Base-by-base conservation (phyloP, 2,329 filamentous ascomycete species). In the Lasiodiplodia citricola region DNA sequence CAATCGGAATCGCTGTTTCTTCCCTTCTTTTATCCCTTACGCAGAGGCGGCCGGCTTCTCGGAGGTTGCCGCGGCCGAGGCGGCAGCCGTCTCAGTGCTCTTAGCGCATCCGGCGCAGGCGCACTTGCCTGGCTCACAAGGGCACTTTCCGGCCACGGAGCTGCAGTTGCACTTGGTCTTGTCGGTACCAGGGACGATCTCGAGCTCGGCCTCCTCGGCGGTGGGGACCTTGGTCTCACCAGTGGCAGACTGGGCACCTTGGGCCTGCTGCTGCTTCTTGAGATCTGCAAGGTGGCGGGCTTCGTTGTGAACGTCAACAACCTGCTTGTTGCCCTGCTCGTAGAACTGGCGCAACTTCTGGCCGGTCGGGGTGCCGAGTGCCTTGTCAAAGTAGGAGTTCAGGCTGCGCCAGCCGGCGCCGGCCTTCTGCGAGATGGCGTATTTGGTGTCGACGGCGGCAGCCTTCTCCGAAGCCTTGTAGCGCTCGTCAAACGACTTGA, bases 381-480 rank as follows among this genome's bases (percentile, higher is more conserved):
- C 95, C 87, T 96, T 96, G 83, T 98, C 95, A 78, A 97, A 98
- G 87, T 98, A 99, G 14, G 91, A 93, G 80, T 85, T 86, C 70
- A 98, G 79, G 41, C 93, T 92, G 52, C 86, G 85, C 85, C 86
- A 90, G 70, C 86, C 87, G 69, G 82, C 87, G 76, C 85, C 88
- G 71, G 92, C 93, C 77, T 91, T 92, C 74, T 90, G 86, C 67
- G 88, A 88, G 77, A 98, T 89, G 74, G 92, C 91, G 82, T 97
- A 97, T 80, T 88, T 93, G 80, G 91, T 87, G 79, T 99, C 95
- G 66, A 95, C 87, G 1, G 91, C 90, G 83, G 90, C 91, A 71
- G 94, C 94, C 75, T 91, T 93, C 80, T 97, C 93, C 54, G 89
- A 91, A 65, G 94, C 95, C 77, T 97, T 92, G 83, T 92, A 93